These are phyloP conservation scores for Aspergillus glaucus DNA, from an alignment of 2,329 filamentous ascomycete species.

Conservation along the genomic window DNA sequence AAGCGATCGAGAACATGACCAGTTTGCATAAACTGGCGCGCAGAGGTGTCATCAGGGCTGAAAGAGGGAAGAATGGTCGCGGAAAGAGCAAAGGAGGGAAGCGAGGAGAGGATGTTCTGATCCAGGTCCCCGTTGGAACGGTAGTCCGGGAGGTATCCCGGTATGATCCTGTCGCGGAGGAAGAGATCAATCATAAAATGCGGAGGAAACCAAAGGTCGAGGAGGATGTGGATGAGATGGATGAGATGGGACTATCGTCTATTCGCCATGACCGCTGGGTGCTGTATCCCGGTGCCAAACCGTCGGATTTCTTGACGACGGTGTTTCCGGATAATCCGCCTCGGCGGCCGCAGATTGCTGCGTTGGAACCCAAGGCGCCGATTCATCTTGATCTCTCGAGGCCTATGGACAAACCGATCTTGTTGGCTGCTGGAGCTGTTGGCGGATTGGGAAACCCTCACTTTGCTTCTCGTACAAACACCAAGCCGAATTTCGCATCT, in stretches of 20 bases:
- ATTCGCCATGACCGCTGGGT: conserved; percentile 68
- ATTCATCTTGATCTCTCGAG: conserved; percentile 67
- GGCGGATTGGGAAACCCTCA: conserved; percentile 92
- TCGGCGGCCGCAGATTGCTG: conserved; percentile 51
- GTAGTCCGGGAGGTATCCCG: conserved; percentile 77
- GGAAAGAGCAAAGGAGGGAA: conserved; percentile 55
- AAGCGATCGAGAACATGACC: conserved; percentile 84
- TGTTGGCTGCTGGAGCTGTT: conserved; percentile 80
- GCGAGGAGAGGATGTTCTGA: conserved; percentile 77
- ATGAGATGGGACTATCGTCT: conserved; percentile 36
- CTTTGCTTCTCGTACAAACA: conserved; percentile 70
- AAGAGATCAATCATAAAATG: conserved; percentile 43
- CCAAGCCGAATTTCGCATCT: conserved; percentile 79
- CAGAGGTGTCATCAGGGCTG: conserved; percentile 54
- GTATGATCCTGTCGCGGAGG: conserved; percentile 68
- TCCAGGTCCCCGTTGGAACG: conserved; percentile 89
- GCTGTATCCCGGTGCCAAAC: conserved; percentile 72
- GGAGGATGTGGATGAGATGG: conserved; percentile 28
- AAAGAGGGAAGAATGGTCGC: conserved; percentile 41
- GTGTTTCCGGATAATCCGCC: conserved; percentile 54
- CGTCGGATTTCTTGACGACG: conserved; percentile 59
- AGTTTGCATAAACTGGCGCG: conserved; percentile 87
- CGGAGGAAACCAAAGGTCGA: conserved; percentile 48
- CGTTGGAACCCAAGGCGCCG: conserved; percentile 65
- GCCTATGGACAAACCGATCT: conserved; percentile 73